These are phyloP conservation scores for Puccinia coronata DNA, from an alignment of 1,284 basidiomycete genomes.

Conservation along the genomic window DNA sequence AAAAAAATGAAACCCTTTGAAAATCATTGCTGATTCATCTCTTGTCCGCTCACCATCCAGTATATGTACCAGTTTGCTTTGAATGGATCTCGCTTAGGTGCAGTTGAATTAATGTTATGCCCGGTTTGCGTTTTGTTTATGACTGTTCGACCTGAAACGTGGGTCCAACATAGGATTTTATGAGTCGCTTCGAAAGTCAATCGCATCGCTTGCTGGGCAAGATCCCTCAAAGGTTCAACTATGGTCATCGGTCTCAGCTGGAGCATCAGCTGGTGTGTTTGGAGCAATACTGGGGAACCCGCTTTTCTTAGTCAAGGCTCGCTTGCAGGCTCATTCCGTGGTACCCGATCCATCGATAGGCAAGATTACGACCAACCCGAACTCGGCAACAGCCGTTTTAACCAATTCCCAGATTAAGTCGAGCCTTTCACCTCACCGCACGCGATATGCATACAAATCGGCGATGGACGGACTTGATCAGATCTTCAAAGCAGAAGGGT, in stretches of 20 bases:
- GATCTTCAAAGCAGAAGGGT: constrained; percentile 75
- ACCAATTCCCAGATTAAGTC: constrained; percentile 79
- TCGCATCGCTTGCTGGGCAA: constrained; percentile 41
- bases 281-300: constrained; percentile 87
- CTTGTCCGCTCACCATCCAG: constrained; percentile 3
- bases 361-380: constrained; percentile 56
- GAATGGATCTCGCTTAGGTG: constrained; percentile 90
- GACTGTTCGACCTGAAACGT: background rate
- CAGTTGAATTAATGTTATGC: constrained; percentile 52
- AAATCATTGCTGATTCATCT: no score
- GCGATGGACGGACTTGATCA: constrained; percentile 77
- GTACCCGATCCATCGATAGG: background rate
- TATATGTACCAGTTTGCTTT: constrained; percentile 71
- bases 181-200: constrained; percentile 75
- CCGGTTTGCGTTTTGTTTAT: no score
- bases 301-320: constrained; percentile 91
- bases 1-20: no score
- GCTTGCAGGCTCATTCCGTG: constrained; percentile 75
- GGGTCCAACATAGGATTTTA: constrained; percentile 90
- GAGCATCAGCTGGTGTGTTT: constrained; percentile 51
- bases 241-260: constrained; percentile 52
- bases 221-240: constrained; percentile 50
- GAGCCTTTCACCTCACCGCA: constrained; percentile 74
- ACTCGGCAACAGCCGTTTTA: no score
- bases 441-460: constrained; percentile 86